Evolutionary conservation across 2,329 filamentous ascomycete genomes (phyloP), one percentile per base, ranked within the genome.

Genomic region (Phialophora expanda): DNA sequence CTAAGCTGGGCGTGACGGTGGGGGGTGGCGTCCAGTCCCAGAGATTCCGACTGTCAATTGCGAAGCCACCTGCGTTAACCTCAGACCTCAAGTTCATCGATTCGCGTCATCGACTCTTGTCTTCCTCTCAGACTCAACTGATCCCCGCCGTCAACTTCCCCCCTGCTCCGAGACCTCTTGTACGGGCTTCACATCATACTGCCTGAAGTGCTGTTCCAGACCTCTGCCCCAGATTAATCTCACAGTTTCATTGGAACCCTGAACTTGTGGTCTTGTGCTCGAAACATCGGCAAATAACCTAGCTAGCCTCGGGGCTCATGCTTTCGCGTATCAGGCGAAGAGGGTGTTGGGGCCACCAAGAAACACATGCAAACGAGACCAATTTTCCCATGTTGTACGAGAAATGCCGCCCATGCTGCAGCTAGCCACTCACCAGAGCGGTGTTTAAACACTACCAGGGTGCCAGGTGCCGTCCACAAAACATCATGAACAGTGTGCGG

Each of bases 1-100:
- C 55, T 50, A 59, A 59, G 56, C 56, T 59, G 34, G 44, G 8
- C n/a, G 11, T 41, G 17, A 9, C 2, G 41, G 44, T 24, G 38
- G n/a, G 8, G 28, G n/a, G 41, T 46, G 24, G 30, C 44, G 12
- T 24, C 9, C 17, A 34, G 44, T 26, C 7, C 17, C 3, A 7
- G 48, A 26, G 24, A 9, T 4, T 14, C 26, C 26, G 48, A 24
- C 20, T 28, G 48, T 51, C 48, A 26, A 51, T 28, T 51, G 20
- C 1, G 12, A 51, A 26, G 48, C 48, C 48, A 51, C 48, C 48
- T 24, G 20, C 48, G 14, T 17, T 14, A 51, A 51, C 26, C 48
- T 17, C 48, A 51, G 48, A 44, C 38, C 38, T 51, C 48, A 51
- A 2, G 48, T 28, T 51, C 46, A 12, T 12, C 48, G 20, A 51